phyloP scores from a whole-genome alignment of 2,329 filamentous ascomycete species.

The Aspergillus ustus region DNA sequence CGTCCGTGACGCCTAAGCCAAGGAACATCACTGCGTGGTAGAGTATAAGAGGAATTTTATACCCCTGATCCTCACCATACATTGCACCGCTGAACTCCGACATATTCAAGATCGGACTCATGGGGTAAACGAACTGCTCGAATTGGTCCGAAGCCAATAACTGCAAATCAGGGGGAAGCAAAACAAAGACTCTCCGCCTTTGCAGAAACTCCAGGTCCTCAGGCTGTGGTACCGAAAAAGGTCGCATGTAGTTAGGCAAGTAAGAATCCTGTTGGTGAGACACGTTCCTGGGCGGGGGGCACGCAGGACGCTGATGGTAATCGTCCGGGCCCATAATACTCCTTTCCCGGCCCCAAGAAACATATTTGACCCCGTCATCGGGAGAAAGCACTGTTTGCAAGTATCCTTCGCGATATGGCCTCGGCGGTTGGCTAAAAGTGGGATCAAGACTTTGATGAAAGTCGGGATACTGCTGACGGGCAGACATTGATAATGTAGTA shows the following conservation, averaged over 20 bases:
- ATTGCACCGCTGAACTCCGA: neutral
- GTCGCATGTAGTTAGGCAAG: neutral
- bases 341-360: neutral
- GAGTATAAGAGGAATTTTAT: neutral
- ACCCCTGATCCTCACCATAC: neutral
- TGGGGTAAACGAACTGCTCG: neutral
- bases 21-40: constrained; percentile 1
- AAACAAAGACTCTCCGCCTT: neutral
- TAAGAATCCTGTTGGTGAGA: neutral
- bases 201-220: neutral
- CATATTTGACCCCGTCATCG: neutral
- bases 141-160: neutral
- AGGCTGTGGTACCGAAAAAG: neutral
- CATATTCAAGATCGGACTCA: neutral
- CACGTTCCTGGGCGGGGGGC: neutral
- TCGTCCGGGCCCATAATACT: neutral
- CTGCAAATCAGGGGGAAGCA: neutral
- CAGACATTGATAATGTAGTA: no score
- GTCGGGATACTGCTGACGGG: no score
- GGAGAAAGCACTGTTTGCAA: neutral
- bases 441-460: neutral
- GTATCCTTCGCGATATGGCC: neutral
- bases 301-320: neutral
- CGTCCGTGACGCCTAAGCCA: neutral
- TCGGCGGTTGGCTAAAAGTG: neutral